A percentile compares a stretch with the other conserved stretches of the same genome.
These are phyloP conservation scores for Collybia mongolica DNA, from an alignment of 768 basidiomycete species.

Conservation along the genomic window DNA sequence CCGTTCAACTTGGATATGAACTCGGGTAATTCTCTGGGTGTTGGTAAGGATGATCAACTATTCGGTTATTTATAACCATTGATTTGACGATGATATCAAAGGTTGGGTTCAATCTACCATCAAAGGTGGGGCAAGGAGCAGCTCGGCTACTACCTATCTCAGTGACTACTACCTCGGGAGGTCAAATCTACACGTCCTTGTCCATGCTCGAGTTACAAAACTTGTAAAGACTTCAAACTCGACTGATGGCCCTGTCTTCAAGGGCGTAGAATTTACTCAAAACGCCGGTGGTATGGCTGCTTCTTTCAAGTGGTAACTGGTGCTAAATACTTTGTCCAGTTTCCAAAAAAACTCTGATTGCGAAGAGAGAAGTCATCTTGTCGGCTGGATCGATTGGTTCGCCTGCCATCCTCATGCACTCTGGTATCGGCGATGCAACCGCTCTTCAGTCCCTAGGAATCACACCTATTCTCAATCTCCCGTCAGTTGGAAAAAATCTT, in stretches of 20 bases:
- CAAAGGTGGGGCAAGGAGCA: slow-evolving; percentile 20
- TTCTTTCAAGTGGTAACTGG: not conserved
- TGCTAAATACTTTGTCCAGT: not conserved
- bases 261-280: slow-evolving; percentile 19
- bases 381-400: slow-evolving; percentile 28
- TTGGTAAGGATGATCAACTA: slow-evolving; percentile 14
- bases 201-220: slow-evolving; percentile 19
- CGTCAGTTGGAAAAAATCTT: slow-evolving; percentile 28
- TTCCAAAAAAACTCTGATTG: slow-evolving; percentile 9
- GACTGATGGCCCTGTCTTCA: slow-evolving; percentile 17
- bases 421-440: slow-evolving; percentile 23
- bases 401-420: slow-evolving; percentile 24
- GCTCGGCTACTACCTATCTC: slow-evolving; percentile 25
- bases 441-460: slow-evolving; percentile 15
- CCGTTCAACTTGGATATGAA: slow-evolving; percentile 24
- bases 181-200: slow-evolving; percentile 21
- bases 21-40: slow-evolving; percentile 20
- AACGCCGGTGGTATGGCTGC: slow-evolving; percentile 4
- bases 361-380: slow-evolving; percentile 28
- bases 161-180: slow-evolving; percentile 12
- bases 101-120: slow-evolving; percentile 26
- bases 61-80: not conserved
- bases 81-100: not conserved
- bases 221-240: slow-evolving; percentile 14
- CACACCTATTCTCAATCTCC: slow-evolving; percentile 19